phyloP scores from a whole-genome alignment of 306 rosid species.

The Rubus idaeus region DNA sequence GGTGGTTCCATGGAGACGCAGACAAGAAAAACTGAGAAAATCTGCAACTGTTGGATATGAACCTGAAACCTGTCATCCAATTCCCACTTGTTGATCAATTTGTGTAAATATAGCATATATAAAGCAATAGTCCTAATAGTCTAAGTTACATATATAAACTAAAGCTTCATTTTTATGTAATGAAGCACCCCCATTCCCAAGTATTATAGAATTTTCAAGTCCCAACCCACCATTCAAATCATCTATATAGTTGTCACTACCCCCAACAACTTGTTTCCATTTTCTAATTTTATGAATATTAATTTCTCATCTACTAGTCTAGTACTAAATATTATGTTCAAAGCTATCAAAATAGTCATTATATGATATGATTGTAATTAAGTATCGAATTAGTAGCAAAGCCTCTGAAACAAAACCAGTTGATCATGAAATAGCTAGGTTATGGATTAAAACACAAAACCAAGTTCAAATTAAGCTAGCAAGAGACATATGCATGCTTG shows the following conservation, averaged over 20 bases:
- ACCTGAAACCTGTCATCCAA: not conserved
- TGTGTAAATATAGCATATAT: not conserved
- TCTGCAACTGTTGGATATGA: slow-evolving; percentile 5
- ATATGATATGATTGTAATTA: not conserved
- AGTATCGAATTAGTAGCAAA: not conserved
- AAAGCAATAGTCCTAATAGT: not conserved
- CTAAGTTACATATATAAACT: not conserved
- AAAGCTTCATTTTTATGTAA: slow-evolving; percentile 1
- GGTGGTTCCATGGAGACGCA: slow-evolving; percentile 79
- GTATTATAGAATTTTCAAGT: too few relatives aligned
- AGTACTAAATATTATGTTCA: not conserved
- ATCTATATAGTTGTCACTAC: not conserved
- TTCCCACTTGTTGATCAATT: slow-evolving; percentile 1
- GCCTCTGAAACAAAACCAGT: not conserved
- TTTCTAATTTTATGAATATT: not conserved
- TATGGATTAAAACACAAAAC: not conserved
- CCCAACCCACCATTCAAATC: not conserved
- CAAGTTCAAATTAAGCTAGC: not conserved
- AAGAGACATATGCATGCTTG: not conserved
- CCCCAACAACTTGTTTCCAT: not conserved
- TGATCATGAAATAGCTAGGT: not conserved
- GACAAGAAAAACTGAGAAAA: slow-evolving; percentile 36
- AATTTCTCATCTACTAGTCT: not conserved
- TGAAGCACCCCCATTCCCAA: not conserved
- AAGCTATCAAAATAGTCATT: not conserved